A percentile compares a stretch with the other conserved stretches of the same genome.
Conservation (phyloP, 306 rosid genomes). For the Comarum palustre region DNA sequence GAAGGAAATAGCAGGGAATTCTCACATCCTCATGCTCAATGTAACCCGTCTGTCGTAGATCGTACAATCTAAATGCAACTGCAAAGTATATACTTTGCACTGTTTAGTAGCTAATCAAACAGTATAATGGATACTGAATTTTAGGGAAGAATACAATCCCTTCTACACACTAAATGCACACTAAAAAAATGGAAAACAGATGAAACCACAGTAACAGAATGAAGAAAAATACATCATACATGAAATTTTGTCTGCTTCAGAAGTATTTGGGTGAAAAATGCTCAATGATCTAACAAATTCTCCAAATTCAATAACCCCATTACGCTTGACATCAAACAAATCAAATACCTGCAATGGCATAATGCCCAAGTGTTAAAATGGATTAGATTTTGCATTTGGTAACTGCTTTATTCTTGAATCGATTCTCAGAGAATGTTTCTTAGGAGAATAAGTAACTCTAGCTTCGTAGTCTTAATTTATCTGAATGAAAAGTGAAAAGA, state of each 20-base stretch:
- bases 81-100: constrained; percentile 19
- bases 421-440: too few species aligned
- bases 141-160: background rate
- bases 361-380: background rate
- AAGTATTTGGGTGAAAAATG: constrained; percentile 65
- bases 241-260: constrained; percentile 51
- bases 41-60: constrained; percentile 58
- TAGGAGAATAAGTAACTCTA: background rate
- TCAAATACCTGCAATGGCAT: constrained; percentile 55
- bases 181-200: background rate
- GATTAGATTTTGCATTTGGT: background rate
- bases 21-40: constrained; percentile 52
- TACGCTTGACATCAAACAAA: constrained; percentile 61
- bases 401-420: too few species aligned
- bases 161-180: background rate
- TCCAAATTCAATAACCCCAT: constrained; percentile 67
- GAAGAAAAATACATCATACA: constrained; percentile 27
- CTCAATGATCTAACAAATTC: constrained; percentile 78
- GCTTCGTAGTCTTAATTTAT: background rate
- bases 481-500: background rate
- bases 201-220: background rate
- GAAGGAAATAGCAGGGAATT: background rate
- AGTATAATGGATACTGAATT: background rate
- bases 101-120: constrained; percentile 6
- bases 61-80: constrained; percentile 78